Base-by-base conservation (phyloP, 495 filamentous ascomycete species). In the Penicillium coffeae region DNA sequence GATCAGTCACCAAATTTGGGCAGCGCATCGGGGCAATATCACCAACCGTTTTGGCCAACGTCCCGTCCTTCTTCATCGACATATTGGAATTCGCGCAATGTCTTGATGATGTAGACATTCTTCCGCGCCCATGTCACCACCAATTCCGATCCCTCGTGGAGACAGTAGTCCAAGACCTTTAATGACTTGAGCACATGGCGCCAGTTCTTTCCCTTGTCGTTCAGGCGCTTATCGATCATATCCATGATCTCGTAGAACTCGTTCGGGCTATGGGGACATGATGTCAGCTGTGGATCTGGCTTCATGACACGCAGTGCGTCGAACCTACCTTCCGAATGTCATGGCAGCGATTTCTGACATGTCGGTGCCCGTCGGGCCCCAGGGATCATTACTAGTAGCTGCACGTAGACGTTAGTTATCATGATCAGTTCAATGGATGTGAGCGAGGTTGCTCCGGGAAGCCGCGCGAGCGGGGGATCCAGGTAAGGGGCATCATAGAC, bases 131-230 rank as follows among this genome's bases (percentile, higher is more conserved):
- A 97, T 2, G 92, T 96, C 21, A 99, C 94, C 22, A 96, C 90
- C 54, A 96, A 71, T 70, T 97, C 94, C 0, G 89, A 95, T 6
- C 94, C 94, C 64, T 99, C 94, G 65, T 99, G 94, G 27, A 99
- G 77, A 73, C 90, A 95, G 70, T 99, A 99, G 70, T 99, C 94
- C 48, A 96, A 78, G 50, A 99, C 94, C 65, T 97, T 99, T 47
- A 99, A 72, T 21, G 91, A 93, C 72, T 99, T 99, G 45, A 99
- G 76, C 3, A 99, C 94, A 68, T 99, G 94, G 57, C 94, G 84
- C 94, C 94, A 99, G 68, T 99, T 99, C 78, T 96, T 99, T 58
- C 94, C 94, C 68, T 99, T 99, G 65, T 99, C 94, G 58, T 99
- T 99, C 58, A 99, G 76, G 50, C 94, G 87, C 76, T 97, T 97